These are phyloP conservation scores for Berberis vulgaris DNA, from an alignment of 164 flowering plant species.

Conservation along the genomic window DNA sequence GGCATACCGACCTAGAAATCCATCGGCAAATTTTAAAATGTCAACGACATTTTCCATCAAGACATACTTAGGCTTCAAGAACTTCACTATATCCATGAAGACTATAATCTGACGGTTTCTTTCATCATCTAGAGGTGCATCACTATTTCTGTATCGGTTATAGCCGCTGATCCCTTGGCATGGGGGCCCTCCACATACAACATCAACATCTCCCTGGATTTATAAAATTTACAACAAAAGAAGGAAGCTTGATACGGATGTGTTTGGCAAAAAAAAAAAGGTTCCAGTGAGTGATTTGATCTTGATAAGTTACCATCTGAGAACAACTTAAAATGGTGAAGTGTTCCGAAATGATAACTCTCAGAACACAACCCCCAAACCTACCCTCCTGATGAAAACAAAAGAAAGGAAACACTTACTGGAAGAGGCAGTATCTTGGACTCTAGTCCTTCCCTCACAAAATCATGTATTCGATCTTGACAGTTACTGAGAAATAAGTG, in stretches of 20 bases:
- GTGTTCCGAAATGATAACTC: neutral
- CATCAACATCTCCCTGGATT: conserved; percentile 56
- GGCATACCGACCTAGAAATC: conserved; percentile 49
- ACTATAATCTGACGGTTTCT: conserved; percentile 48
- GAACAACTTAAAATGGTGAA: neutral
- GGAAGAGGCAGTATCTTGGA: conserved; percentile 57
- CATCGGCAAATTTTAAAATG: conserved; percentile 40
- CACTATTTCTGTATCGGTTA: conserved; percentile 39
- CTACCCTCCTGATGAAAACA: no score
- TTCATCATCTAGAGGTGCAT: conserved; percentile 47
- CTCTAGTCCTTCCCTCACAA: conserved; percentile 40
- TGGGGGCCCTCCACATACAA: conserved; percentile 66
- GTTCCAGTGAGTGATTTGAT: no score
- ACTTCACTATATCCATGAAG: conserved; percentile 52
- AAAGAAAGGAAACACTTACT: conserved; percentile 21
- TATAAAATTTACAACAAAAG: neutral
- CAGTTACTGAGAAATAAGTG: conserved; percentile 32
- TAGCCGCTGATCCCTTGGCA: conserved; percentile 65
- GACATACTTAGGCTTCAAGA: conserved; percentile 38
- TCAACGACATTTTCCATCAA: conserved; percentile 28
- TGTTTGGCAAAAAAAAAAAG: neutral
- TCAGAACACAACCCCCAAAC: no score
- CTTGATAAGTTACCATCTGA: no score
- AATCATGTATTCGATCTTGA: conserved; percentile 36
- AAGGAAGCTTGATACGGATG: neutral